A percentile compares a stretch with the other conserved stretches of the same genome.
phyloP scores from a whole-genome alignment of 352 stramenopile genomes.

The Phytopythium boreale region DNA sequence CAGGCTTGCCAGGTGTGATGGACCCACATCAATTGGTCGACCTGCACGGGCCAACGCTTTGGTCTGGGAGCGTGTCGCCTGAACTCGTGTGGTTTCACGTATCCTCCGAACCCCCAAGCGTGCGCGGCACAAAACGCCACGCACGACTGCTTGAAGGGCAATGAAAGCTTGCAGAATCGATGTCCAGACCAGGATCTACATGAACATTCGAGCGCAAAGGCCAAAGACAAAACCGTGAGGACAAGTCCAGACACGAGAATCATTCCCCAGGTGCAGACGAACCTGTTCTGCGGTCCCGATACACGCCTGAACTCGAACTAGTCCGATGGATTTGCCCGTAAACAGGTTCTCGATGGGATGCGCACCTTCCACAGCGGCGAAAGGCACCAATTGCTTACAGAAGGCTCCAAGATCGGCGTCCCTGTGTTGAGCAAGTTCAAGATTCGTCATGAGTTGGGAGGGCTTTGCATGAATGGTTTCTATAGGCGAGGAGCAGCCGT shows the following conservation, averaged over 20 bases:
- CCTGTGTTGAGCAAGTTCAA: background rate
- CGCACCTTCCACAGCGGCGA: slow-evolving; percentile 26
- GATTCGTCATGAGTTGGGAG: background rate
- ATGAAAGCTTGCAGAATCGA: slow-evolving; percentile 22
- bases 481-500: background rate
- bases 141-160: slow-evolving; percentile 31
- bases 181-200: slow-evolving; percentile 27
- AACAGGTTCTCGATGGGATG: slow-evolving; percentile 48
- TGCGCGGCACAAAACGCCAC: slow-evolving; percentile 21
- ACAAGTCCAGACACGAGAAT: background rate
- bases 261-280: background rate
- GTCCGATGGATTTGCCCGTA: slow-evolving; percentile 24
- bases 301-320: slow-evolving; percentile 29
- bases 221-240: background rate
- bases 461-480: background rate
- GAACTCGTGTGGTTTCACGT: background rate
- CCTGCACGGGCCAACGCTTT: too few species aligned
- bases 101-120: background rate
- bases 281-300: slow-evolving; percentile 61
- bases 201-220: background rate
- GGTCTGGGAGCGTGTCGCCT: background rate
- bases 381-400: slow-evolving; percentile 14
- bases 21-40: background rate
- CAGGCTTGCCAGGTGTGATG: background rate
- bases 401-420: background rate